A percentile compares a stretch with the other conserved stretches of the same genome.
phyloP scores from a whole-genome alignment of 1,284 basidiomycete species.

The Cutaneotrichosporon sp. region DNA sequence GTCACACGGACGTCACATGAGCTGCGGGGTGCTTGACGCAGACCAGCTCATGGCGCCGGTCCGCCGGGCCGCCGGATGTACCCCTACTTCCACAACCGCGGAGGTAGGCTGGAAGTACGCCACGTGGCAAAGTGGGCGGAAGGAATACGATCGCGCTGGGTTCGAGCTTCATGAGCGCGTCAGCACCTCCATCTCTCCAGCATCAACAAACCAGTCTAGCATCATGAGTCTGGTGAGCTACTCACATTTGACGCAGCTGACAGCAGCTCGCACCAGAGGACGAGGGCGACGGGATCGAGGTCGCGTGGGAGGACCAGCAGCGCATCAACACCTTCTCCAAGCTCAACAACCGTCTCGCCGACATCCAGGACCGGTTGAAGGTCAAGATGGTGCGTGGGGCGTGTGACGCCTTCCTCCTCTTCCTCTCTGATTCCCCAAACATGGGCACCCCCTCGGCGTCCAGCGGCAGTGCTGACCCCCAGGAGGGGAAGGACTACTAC shows the following conservation, averaged over 20 bases:
- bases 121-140: background rate
- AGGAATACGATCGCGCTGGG: constrained; percentile 4
- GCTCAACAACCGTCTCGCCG: constrained; percentile 74
- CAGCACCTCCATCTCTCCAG: background rate
- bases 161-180: background rate
- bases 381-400: constrained; percentile 68
- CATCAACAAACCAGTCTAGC: background rate
- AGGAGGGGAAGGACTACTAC: constrained; percentile 91
- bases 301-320: constrained; percentile 96
- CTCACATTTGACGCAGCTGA: background rate
- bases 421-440: no score
- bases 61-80: background rate
- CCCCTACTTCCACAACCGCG: no score
- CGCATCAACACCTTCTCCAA: constrained; percentile 92
- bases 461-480: no score
- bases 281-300: constrained; percentile 74
- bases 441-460: no score
- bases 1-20: no score
- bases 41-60: background rate
- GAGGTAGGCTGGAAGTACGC: background rate
- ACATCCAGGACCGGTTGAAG: constrained; percentile 71
- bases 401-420: no score
- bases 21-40: no score
- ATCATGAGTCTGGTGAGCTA: constrained; percentile 42
- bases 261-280: constrained; percentile 67